A percentile compares a stretch with the other conserved stretches of the same genome.
phyloP scores from a whole-genome alignment of 805 yeast genomes.

The Schwanniomyces polymorphus region DNA sequence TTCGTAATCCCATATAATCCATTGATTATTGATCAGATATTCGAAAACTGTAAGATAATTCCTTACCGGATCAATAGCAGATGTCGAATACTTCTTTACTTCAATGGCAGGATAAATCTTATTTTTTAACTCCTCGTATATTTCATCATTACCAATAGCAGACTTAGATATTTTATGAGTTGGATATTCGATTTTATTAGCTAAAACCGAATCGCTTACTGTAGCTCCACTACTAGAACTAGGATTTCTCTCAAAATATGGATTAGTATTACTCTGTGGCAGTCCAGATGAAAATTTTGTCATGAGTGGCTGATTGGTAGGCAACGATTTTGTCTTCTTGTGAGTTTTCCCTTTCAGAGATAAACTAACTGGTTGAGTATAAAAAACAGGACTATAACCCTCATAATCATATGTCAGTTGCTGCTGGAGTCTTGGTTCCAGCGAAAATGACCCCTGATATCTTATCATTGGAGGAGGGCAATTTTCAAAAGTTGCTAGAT shows the following conservation, averaged over 20 bases:
- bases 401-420: background rate
- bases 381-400: background rate
- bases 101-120: constrained; percentile 18
- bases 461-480: background rate
- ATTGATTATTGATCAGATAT: constrained; percentile 64
- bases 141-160: background rate
- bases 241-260: background rate
- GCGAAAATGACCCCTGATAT: background rate
- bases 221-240: background rate
- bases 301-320: constrained; percentile 2
- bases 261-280: background rate
- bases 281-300: constrained; percentile 4
- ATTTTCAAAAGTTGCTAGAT: background rate
- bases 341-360: background rate
- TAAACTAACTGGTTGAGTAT: background rate
- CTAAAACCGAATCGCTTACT: background rate
- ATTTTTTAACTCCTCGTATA: constrained; percentile 3
- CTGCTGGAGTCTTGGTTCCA: background rate
- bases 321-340: constrained; percentile 2
- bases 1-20: constrained; percentile 83
- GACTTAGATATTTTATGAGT: constrained; percentile 7
- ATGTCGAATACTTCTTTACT: constrained; percentile 62
- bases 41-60: constrained; percentile 70
- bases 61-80: constrained; percentile 62
- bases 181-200: constrained; percentile 11